Conservation (phyloP, 192 early-diverging fungal genomes). For the Backusella australiensis region DNA sequence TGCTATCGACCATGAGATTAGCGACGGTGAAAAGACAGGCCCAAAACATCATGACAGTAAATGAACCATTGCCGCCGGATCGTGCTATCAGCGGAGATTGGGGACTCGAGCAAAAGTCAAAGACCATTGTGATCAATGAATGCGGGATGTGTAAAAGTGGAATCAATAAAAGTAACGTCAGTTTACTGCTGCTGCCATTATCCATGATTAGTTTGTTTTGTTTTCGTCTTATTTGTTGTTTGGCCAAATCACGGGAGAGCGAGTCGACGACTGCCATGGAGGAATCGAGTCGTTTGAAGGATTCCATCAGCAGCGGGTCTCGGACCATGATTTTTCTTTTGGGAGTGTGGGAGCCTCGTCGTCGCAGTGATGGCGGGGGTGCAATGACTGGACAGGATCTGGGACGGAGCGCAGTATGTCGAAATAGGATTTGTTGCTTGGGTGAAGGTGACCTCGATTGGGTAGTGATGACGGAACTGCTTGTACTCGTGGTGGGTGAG, state of each 20-base stretch:
- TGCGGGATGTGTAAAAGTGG: conserved; percentile 21
- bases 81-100: background rate
- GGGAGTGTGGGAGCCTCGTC: background rate
- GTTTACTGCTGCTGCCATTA: background rate
- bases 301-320: conserved; percentile 19
- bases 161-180: conserved; percentile 9
- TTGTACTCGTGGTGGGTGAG: background rate
- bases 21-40: background rate
- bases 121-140: conserved; percentile 14
- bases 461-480: background rate
- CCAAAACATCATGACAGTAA: conserved; percentile 13
- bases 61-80: background rate
- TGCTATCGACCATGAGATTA: conserved; percentile 7
- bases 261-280: conserved; percentile 32
- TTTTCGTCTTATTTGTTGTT: background rate
- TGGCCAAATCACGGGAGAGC: conserved; percentile 30
- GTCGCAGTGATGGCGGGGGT: background rate
- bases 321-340: background rate
- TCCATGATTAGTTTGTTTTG: background rate
- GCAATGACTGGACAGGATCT: background rate
- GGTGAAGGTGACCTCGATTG: conserved; percentile 15
- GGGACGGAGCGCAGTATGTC: background rate
- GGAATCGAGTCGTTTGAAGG: conserved; percentile 29
- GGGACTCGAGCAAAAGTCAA: conserved; percentile 10
- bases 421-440: background rate